Evolutionary conservation across 2,329 filamentous ascomycete genomes (phyloP).

Genomic region (Grosmannia penicillata): DNA sequence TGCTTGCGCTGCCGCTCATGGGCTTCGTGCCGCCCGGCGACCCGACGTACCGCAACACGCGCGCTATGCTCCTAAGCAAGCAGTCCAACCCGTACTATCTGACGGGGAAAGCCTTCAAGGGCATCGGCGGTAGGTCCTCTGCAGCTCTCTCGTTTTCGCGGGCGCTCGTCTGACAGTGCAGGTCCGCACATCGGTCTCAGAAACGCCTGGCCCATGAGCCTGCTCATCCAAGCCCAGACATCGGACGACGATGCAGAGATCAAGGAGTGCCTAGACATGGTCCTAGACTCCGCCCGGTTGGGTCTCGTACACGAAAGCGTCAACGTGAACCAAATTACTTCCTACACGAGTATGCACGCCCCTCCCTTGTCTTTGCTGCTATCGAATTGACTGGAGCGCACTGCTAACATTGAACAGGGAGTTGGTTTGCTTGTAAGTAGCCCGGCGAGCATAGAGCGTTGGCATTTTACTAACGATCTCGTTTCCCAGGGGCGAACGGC

Average conservation of each 20-base stretch:
- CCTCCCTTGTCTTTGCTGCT: not conserved
- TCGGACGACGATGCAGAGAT: conserved; percentile 76
- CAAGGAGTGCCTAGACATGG: conserved; percentile 50
- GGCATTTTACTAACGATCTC: not conserved
- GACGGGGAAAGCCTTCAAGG: conserved; percentile 59
- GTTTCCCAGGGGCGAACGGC: conserved; percentile 70
- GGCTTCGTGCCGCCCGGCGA: conserved; percentile 56
- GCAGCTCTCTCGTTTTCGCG: not conserved
- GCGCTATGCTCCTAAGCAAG: conserved; percentile 59
- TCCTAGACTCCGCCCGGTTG: conserved; percentile 59
- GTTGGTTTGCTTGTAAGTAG: conserved; percentile 71
- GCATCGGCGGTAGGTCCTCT: conserved; percentile 65
- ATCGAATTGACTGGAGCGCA: too few relatives aligned
- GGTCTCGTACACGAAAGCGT: conserved; percentile 89
- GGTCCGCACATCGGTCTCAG: conserved; percentile 63
- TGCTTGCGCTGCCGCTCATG: conserved; percentile 64
- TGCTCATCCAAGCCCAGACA: conserved; percentile 84
- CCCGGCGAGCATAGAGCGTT: conserved; percentile 5
- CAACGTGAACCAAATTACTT: conserved; percentile 51
- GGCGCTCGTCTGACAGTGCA: conserved; percentile 11
- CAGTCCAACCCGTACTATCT: conserved; percentile 81
- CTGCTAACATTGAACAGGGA: conserved; percentile 28
- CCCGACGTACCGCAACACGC: conserved; percentile 71
- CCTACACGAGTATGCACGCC: conserved; percentile 55
- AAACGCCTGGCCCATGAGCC: conserved; percentile 94